phyloP scores from a whole-genome alignment of 345 rosid genomes.

The Arabidopsis arenosa region DNA sequence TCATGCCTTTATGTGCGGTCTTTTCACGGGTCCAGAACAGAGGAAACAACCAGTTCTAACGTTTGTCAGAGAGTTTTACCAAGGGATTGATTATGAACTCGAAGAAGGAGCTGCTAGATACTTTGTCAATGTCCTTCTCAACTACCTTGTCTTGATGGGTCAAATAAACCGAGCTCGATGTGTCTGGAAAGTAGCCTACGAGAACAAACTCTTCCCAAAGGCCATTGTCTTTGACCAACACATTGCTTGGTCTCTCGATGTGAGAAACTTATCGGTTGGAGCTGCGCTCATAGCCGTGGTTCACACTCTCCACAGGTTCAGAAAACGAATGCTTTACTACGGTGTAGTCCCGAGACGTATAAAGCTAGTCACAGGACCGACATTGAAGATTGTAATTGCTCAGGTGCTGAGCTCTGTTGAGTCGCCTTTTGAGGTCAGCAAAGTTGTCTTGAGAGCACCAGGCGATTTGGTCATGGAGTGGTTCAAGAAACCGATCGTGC shows the following conservation, averaged over 20 bases:
- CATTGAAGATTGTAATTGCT: slow-evolving; percentile 86
- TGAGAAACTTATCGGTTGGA: slow-evolving; percentile 91
- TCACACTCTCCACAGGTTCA: slow-evolving; percentile 93
- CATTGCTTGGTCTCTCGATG: slow-evolving; percentile 98
- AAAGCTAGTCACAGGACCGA: slow-evolving; percentile 95
- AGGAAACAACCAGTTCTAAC: slow-evolving; percentile 86
- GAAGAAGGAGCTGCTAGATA: slow-evolving; percentile 96
- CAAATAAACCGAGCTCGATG: slow-evolving; percentile 95
- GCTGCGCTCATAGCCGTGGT: slow-evolving; percentile 96
- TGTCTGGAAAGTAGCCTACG: slow-evolving; percentile 97
- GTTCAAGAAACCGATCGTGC: slow-evolving; percentile 97
- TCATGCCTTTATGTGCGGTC: slow-evolving; percentile 88
- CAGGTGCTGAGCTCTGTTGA: slow-evolving; percentile 94
- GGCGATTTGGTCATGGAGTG: slow-evolving; percentile 95
- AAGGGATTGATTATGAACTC: slow-evolving; percentile 86
- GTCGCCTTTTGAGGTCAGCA: slow-evolving; percentile 94
- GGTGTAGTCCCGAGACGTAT: slow-evolving; percentile 94
- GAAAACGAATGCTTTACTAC: slow-evolving; percentile 92
- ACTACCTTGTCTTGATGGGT: slow-evolving; percentile 96
- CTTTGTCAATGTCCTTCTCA: slow-evolving; percentile 91
- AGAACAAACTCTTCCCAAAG: slow-evolving; percentile 95
- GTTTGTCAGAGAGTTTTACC: slow-evolving; percentile 91
- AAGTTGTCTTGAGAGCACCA: slow-evolving; percentile 89
- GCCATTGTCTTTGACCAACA: slow-evolving; percentile 97
- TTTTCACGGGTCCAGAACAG: slow-evolving; percentile 92